Evolutionary conservation across 2,329 filamentous ascomycete genomes (phyloP).

Genomic region (Hypoxylon sp.): DNA sequence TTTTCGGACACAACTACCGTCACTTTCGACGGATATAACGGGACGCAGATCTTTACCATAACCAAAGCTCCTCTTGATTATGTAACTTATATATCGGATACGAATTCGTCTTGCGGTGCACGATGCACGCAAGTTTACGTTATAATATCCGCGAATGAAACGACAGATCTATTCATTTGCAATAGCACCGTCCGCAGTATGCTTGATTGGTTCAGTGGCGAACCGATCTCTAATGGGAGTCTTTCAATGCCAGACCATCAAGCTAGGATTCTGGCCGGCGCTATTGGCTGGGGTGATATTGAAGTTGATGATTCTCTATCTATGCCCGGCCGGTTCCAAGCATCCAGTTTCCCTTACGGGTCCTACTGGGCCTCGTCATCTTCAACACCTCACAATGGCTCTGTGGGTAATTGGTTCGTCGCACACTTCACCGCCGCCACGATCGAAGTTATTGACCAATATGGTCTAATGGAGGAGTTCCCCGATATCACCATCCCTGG

Average conservation of each 20-base stretch:
- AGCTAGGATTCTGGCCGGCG: constrained; percentile 21
- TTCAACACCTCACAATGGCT: not conserved
- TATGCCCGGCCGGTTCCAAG: constrained; percentile 6
- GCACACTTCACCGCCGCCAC: constrained; percentile 14
- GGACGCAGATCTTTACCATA: constrained; percentile 15
- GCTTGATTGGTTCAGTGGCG: not conserved
- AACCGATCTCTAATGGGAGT: not conserved
- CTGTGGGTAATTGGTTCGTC: not conserved
- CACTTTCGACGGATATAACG: constrained; percentile 12
- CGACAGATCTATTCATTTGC: constrained; percentile 12
- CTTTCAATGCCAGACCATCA: constrained; percentile 19
- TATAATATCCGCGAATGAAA: not conserved
- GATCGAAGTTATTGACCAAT: constrained; percentile 10
- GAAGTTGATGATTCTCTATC: constrained; percentile 13
- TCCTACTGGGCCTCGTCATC: constrained; percentile 10
- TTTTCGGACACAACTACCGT: constrained; percentile 3
- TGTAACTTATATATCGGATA: constrained; percentile 24
- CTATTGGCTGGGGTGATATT: constrained; percentile 24
- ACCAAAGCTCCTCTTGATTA: constrained; percentile 12
- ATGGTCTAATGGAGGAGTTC: not conserved
- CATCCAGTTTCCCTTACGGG: constrained; percentile 9
- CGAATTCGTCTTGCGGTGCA: constrained; percentile 8
- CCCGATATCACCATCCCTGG: constrained; percentile 5
- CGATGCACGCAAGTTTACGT: constrained; percentile 22
- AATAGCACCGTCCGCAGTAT: constrained; percentile 17